phyloP scores from a whole-genome alignment of 805 yeast species.

The Teunomyces stri region DNA sequence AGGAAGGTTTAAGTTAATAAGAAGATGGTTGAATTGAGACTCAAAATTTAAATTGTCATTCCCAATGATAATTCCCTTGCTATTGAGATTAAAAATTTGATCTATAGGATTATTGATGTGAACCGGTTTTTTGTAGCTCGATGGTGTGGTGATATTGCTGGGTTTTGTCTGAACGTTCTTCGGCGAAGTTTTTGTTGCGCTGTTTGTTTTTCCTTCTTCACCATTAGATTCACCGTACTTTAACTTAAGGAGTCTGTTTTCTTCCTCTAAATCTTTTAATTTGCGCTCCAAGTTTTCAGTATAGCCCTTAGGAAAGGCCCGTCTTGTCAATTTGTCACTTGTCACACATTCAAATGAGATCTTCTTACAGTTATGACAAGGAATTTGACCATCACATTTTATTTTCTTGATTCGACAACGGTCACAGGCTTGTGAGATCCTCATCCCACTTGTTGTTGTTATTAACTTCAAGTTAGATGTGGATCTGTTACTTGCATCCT shows the following conservation, averaged over 20 bases:
- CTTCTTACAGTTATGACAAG: constrained; percentile 66
- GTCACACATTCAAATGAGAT: constrained; percentile 69
- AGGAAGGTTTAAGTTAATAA: constrained; percentile 42
- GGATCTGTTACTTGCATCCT: constrained; percentile 14
- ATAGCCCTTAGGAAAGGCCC: constrained; percentile 80
- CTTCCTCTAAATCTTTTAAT: constrained; percentile 59
- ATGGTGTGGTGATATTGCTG: constrained; percentile 5
- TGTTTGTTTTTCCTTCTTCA: neutral
- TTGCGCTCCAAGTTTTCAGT: constrained; percentile 71
- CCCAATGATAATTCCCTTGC: constrained; percentile 43
- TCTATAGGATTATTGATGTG: constrained; percentile 45
- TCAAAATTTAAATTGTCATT: constrained; percentile 46
- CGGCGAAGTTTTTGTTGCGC: neutral
- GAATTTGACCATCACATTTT: constrained; percentile 70
- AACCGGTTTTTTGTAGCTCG: constrained; percentile 7
- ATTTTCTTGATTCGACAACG: constrained; percentile 75
- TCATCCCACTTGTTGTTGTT: constrained; percentile 35
- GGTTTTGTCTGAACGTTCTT: neutral
- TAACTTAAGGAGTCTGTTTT: constrained; percentile 37
- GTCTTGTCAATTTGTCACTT: constrained; percentile 68
- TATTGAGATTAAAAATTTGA: constrained; percentile 43
- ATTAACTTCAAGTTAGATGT: constrained; percentile 35
- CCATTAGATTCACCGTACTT: neutral
- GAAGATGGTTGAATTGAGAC: constrained; percentile 43
- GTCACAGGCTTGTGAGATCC: constrained; percentile 81